Evolutionary conservation across 495 filamentous ascomycete species (phyloP).

Genomic region (Xylaria telfairii): DNA sequence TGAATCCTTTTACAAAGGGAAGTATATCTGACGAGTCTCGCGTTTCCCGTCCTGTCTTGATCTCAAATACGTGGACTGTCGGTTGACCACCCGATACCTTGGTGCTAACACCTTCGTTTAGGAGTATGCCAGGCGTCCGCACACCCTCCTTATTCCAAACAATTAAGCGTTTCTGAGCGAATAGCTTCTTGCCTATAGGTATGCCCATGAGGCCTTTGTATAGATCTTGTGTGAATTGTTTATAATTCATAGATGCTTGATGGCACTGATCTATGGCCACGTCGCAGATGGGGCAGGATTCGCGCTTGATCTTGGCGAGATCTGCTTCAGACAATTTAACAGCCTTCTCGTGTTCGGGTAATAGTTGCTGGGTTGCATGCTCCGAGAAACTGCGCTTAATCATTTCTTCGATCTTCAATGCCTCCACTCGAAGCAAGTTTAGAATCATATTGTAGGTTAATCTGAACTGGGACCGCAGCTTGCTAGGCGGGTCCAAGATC

Average conservation of each 20-base stretch:
- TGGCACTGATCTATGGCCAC: constrained; percentile 79
- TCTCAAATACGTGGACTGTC: constrained; percentile 76
- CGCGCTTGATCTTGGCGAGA: constrained; percentile 85
- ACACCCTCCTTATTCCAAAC: constrained; percentile 74
- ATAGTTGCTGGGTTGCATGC: constrained; percentile 93
- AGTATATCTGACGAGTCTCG: constrained; percentile 80
- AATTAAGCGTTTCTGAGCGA: constrained; percentile 72
- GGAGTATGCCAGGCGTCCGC: constrained; percentile 78
- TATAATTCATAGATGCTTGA: constrained; percentile 77
- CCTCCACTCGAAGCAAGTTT: constrained; percentile 93
- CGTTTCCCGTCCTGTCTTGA: constrained; percentile 64
- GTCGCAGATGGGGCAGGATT: constrained; percentile 83
- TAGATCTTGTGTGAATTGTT: constrained; percentile 73
- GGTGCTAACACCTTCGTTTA: constrained; percentile 70
- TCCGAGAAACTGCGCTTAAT: constrained; percentile 99
- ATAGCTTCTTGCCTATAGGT: constrained; percentile 80
- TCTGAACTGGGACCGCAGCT: constrained; percentile 93
- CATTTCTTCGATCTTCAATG: constrained; percentile 99
- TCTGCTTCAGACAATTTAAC: constrained; percentile 93
- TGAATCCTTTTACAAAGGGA: constrained; percentile 74
- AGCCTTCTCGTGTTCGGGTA: constrained; percentile 93
- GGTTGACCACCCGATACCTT: constrained; percentile 63
- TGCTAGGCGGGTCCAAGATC: constrained; percentile 95
- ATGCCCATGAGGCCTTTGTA: constrained; percentile 73
- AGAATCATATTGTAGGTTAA: constrained; percentile 99